Percentiles rank a stretch among this genome's conserved stretches.
phyloP scores from a whole-genome alignment of 2,329 filamentous ascomycete genomes.

The Stachybotrys elegans region DNA sequence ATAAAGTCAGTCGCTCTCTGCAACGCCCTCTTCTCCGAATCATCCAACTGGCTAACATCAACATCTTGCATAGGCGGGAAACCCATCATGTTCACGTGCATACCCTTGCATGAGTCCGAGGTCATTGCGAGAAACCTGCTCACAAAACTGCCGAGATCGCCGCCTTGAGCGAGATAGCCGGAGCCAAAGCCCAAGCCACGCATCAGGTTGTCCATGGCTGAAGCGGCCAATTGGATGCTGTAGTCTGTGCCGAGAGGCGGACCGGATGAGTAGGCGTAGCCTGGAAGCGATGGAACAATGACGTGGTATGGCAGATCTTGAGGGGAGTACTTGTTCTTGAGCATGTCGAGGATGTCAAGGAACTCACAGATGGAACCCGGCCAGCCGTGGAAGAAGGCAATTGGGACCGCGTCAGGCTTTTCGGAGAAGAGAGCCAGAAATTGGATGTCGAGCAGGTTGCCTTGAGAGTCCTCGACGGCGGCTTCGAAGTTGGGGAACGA shows the following conservation, averaged over 20 bases:
- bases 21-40: conserved; percentile 15
- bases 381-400: conserved; percentile 51
- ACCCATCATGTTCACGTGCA: conserved; percentile 12
- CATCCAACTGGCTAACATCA: neutral
- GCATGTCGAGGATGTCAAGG: conserved; percentile 40
- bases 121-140: conserved; percentile 28
- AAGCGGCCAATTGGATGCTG: conserved; percentile 17
- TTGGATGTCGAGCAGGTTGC: conserved; percentile 34
- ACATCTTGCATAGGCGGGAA: conserved; percentile 4
- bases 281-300: conserved; percentile 50
- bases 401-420: conserved; percentile 41
- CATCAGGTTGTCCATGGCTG: conserved; percentile 47
- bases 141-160: conserved; percentile 48
- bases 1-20: conserved; percentile 31
- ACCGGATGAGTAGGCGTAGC: conserved; percentile 45
- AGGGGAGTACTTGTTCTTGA: conserved; percentile 42
- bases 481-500: conserved; percentile 42
- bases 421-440: conserved; percentile 51
- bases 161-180: conserved; percentile 52
- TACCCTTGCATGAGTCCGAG: conserved; percentile 7
- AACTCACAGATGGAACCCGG: conserved; percentile 52
- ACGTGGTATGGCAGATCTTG: conserved; percentile 51
- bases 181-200: conserved; percentile 43
- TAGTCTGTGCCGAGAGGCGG: conserved; percentile 41
- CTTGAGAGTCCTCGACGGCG: conserved; percentile 23